These are phyloP conservation scores for Candida ulmi DNA, from an alignment of 805 yeast species.

Conservation along the genomic window DNA sequence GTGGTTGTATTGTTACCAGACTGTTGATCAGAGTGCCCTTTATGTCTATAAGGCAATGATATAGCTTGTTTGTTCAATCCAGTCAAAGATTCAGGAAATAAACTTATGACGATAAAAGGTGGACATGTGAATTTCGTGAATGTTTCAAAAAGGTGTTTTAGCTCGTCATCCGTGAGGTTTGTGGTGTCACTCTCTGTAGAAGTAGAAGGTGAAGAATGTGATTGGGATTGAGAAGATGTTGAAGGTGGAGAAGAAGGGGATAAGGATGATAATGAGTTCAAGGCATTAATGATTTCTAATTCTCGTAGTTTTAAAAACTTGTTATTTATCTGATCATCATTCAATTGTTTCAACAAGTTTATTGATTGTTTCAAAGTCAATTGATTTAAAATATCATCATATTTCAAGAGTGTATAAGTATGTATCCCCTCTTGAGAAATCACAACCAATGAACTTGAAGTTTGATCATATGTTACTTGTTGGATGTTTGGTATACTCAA, in stretches of 20 bases:
- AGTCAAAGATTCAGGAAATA: slow-evolving; percentile 37
- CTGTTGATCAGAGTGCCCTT: too few species aligned
- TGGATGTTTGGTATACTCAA: slow-evolving; percentile 18
- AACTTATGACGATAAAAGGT: slow-evolving; percentile 44
- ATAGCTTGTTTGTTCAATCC: slow-evolving; percentile 11
- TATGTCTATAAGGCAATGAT: slow-evolving; percentile 6
- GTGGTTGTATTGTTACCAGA: too few species aligned
- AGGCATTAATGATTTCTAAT: slow-evolving; percentile 36
- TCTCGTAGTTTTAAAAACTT: slow-evolving; percentile 34
- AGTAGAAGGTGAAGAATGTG: too few species aligned
- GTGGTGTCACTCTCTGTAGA: too few species aligned
- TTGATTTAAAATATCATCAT: not conserved
- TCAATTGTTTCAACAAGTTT: slow-evolving; percentile 30
- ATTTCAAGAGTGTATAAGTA: not conserved
- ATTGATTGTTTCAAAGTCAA: slow-evolving; percentile 24
- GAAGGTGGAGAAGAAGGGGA: too few species aligned
- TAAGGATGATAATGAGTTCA: slow-evolving; percentile 25
- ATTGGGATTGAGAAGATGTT: too few species aligned
- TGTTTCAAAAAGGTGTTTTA: slow-evolving; percentile 16
- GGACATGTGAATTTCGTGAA: slow-evolving; percentile 55
- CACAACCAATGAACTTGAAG: not conserved
- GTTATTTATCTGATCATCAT: slow-evolving; percentile 20
- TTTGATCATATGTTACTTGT: not conserved
- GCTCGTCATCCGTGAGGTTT: too few species aligned
- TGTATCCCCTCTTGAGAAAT: not conserved